These are phyloP conservation scores for Pichia scutulata DNA, from an alignment of 805 yeast species.

Conservation along the genomic window DNA sequence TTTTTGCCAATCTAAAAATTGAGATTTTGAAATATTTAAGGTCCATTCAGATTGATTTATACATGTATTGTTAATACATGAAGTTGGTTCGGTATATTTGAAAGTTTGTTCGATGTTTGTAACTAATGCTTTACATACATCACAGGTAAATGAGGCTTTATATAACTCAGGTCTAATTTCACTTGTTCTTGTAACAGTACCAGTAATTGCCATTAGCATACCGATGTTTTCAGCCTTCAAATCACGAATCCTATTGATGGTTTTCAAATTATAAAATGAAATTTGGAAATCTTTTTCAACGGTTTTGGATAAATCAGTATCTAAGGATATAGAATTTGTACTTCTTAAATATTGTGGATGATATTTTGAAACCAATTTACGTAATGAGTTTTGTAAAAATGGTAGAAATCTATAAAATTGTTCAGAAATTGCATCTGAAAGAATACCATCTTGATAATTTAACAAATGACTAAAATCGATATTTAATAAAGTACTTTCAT, in stretches of 20 bases:
- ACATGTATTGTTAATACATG: constrained; percentile 84
- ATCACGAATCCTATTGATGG: constrained; percentile 79
- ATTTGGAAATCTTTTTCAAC: constrained; percentile 80
- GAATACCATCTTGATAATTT: constrained; percentile 71
- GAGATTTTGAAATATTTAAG: constrained; percentile 71
- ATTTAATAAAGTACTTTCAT: constrained; percentile 70
- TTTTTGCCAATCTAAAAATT: constrained; percentile 93
- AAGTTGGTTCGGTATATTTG: constrained; percentile 89
- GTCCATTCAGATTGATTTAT: constrained; percentile 84
- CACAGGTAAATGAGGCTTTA: constrained; percentile 84
- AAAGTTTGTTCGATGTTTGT: constrained; percentile 90
- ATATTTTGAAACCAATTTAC: constrained; percentile 60
- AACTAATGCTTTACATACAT: constrained; percentile 73
- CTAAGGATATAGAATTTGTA: constrained; percentile 31
- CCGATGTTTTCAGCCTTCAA: constrained; percentile 87
- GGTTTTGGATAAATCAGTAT: constrained; percentile 34
- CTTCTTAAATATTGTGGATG: constrained; percentile 62
- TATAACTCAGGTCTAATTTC: constrained; percentile 94
- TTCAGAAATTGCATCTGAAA: constrained; percentile 82
- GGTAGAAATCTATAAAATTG: constrained; percentile 93
- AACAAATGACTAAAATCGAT: constrained; percentile 78
- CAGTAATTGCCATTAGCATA: constrained; percentile 72
- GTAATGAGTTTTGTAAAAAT: constrained; percentile 66
- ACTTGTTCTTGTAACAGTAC: constrained; percentile 92
- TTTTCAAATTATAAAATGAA: constrained; percentile 79